A percentile compares a stretch with the other conserved stretches of the same genome.
Evolutionary conservation across 345 rosid genomes (phyloP).

Genomic region (Nephelium lappaceum): DNA sequence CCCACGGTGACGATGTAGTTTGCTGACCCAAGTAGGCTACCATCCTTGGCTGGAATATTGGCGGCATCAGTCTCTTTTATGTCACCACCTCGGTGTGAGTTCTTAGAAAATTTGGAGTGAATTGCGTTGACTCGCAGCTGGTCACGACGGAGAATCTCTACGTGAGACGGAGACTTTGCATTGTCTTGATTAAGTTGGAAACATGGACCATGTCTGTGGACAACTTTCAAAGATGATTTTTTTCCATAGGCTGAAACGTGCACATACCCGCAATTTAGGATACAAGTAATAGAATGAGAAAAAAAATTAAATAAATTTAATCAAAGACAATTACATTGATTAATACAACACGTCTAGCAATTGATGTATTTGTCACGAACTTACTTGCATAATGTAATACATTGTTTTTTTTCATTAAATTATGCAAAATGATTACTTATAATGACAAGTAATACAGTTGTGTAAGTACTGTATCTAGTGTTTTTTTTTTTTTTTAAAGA

Average conservation of each 20-base stretch:
- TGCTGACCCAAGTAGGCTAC: constrained; percentile 52
- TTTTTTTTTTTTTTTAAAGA: too few species aligned
- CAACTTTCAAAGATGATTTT: constrained; percentile 53
- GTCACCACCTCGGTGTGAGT: constrained; percentile 14
- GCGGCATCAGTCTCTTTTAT: constrained; percentile 33
- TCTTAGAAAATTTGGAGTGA: constrained; percentile 44
- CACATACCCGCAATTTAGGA: background rate
- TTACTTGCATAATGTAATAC: too few species aligned
- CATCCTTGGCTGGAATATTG: constrained; percentile 61
- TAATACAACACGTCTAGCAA: too few species aligned
- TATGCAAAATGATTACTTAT: too few species aligned
- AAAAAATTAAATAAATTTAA: background rate
- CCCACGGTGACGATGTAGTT: constrained; percentile 61
- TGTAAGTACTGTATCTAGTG: too few species aligned
- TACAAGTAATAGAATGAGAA: background rate
- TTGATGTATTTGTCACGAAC: too few species aligned
- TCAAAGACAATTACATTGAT: background rate
- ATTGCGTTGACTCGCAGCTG: constrained; percentile 63
- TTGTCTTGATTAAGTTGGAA: constrained; percentile 20
- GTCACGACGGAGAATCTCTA: constrained; percentile 57
- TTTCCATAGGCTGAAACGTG: constrained; percentile 28
- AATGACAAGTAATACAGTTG: too few species aligned
- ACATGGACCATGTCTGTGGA: constrained; percentile 77
- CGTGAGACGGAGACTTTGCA: constrained; percentile 33
- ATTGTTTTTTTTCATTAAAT: too few species aligned